Evolutionary conservation across 2,329 filamentous ascomycete genomes (phyloP).

Genomic region (Penicillium verrucosum): DNA sequence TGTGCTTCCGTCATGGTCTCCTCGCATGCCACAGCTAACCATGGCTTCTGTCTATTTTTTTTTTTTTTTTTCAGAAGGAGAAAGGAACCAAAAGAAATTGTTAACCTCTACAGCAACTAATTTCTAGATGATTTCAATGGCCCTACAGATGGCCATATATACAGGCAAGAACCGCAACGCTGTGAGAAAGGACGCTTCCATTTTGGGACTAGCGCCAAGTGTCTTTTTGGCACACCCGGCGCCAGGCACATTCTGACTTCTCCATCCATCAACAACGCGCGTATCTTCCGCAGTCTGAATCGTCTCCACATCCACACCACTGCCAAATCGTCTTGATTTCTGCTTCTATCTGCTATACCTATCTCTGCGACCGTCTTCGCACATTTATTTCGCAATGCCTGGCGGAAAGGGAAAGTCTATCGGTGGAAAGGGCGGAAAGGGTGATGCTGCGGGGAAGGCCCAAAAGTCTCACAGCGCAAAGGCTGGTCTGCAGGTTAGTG

Average conservation of each 20-base stretch:
- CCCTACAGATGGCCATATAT: not conserved
- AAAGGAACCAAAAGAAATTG: not conserved
- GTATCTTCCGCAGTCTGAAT: constrained; percentile 29
- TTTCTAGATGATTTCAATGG: not conserved
- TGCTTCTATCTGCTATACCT: constrained; percentile 27
- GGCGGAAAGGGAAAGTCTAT: constrained; percentile 93
- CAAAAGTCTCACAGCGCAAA: constrained; percentile 92
- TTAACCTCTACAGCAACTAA: not conserved
- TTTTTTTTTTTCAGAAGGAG: not conserved
- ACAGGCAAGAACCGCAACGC: not conserved
- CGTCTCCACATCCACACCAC: constrained; percentile 29
- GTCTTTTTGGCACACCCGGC: constrained; percentile 39
- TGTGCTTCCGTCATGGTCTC: not conserved
- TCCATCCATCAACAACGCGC: constrained; percentile 46
- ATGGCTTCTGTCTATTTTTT: not conserved
- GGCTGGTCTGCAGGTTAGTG: constrained; percentile 86
- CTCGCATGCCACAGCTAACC: not conserved
- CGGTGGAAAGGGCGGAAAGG: constrained; percentile 87
- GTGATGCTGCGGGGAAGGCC: constrained; percentile 78
- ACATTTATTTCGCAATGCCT: constrained; percentile 54
- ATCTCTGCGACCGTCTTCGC: constrained; percentile 23
- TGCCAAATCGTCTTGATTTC: constrained; percentile 20
- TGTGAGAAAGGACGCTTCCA: constrained; percentile 17
- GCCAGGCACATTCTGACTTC: constrained; percentile 37
- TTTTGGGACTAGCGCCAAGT: constrained; percentile 38